Evolutionary conservation across 2,329 filamentous ascomycete genomes (phyloP), one percentile per base, ranked within the genome.

Genomic region (Arachnomyces sp.): DNA sequence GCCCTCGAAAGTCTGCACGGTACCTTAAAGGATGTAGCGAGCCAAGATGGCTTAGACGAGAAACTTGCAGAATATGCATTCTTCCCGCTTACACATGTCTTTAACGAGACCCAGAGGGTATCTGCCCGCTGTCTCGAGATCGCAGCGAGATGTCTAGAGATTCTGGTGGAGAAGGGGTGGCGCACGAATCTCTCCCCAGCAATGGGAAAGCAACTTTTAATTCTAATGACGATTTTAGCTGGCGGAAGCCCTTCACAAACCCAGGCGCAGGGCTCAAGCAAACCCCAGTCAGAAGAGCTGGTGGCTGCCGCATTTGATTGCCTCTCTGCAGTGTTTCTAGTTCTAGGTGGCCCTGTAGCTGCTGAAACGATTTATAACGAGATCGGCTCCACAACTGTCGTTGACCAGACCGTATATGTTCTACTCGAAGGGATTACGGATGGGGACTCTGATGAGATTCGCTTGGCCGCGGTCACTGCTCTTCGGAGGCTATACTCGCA

Each of bases 41-140:
- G 52, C 6, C 59, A 65, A 28, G 53, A 61, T 47, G 51, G 57
- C 1, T 58, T 96, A 13, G 86, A 95, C 58, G 74, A 81, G 38
- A 90, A 88, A 58, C 68, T 96, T 13, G 87, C 89, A 11, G 89
- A 95, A 66, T 98, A 96, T 69, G 76, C 84, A 55, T 96, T 96
- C 68, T 94, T 95, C 47, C 92, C 92, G 0, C 69, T 98, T 0
- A 88, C 86, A 0, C 83, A 92, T 51, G 78, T 96, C 30, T 81
- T 98, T 52, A 81, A 86, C 43, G 75, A 80, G 46, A 82, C 85
- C 49, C 77, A 83, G 46, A 71, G 74, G 35, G 77, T 89, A 39
- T 80, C 89, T 1, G 74, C 84, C 34, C 74, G 75, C 38, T 64
- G 48, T 31, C 66, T 92, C 6, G 92, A 98, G 58, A 64, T 84